These are phyloP conservation scores for Cordyceps farinosa DNA, from an alignment of 2,329 filamentous ascomycete genomes.

Conservation along the genomic window DNA sequence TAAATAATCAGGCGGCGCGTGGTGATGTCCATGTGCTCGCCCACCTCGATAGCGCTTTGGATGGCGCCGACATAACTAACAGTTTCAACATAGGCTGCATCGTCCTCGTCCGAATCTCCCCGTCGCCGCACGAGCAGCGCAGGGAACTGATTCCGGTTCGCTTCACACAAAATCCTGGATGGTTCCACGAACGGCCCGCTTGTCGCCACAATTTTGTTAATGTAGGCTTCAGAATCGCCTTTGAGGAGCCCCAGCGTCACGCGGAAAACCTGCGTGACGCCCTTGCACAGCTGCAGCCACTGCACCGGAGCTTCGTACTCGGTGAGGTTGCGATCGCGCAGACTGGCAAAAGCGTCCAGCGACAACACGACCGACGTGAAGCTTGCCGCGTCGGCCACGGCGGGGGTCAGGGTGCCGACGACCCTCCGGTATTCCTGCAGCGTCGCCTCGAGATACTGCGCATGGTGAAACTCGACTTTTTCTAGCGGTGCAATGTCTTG, in stretches of 20 bases:
- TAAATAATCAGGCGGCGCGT: slow-evolving; percentile 23
- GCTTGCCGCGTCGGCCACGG: slow-evolving; percentile 23
- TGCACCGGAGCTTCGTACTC: slow-evolving; percentile 25
- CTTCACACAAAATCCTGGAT: slow-evolving; percentile 4
- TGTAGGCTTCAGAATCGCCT: slow-evolving; percentile 18
- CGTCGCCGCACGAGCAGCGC: slow-evolving; percentile 14
- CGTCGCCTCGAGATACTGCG: slow-evolving; percentile 24
- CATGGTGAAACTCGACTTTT: slow-evolving; percentile 18
- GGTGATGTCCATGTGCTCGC: slow-evolving; percentile 19
- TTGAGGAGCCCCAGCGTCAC: slow-evolving; percentile 18
- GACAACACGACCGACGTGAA: slow-evolving; percentile 25
- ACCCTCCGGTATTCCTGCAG: slow-evolving; percentile 21
- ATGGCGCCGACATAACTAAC: slow-evolving; percentile 22
- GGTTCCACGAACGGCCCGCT: slow-evolving; percentile 19
- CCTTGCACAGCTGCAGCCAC: slow-evolving; percentile 26
- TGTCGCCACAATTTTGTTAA: slow-evolving; percentile 20
- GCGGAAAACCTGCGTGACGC: slow-evolving; percentile 23
- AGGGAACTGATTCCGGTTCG: slow-evolving; percentile 16
- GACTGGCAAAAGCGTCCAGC: slow-evolving; percentile 23
- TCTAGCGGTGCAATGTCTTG: neutral
- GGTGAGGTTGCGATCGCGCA: slow-evolving; percentile 21
- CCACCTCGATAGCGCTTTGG: slow-evolving; percentile 16
- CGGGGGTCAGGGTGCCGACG: slow-evolving; percentile 18
- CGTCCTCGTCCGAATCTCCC: slow-evolving; percentile 19
- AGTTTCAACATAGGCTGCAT: slow-evolving; percentile 21